Base-by-base conservation (phyloP, 2,329 filamentous ascomycete genomes). In the Tetracladium maxilliforme region DNA sequence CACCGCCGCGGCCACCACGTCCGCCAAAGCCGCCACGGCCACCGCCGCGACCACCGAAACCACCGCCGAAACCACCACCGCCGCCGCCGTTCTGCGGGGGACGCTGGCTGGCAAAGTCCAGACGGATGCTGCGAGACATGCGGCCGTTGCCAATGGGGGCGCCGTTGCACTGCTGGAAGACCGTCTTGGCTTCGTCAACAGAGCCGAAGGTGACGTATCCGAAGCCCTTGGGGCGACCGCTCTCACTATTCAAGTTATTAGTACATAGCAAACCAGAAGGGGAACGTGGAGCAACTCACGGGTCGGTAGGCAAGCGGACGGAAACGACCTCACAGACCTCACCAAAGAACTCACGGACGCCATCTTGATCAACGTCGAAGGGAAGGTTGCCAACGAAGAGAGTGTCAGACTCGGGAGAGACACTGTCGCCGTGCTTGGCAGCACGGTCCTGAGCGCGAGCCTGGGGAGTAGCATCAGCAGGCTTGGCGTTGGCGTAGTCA, bases 311-410 rank as follows among this genome's bases (percentile, higher is more conserved):
- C 14, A 82, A 65, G 46, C 73, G 70, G 42, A 81, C 65, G 36
- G 69, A 68, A 32, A 66, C 58, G 45, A 80, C 64, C 41, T 49
- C 61, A 34, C 73, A 75, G 45, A 70, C 61, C 38, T 64, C 58
- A 33, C 59, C 57, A 53, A 81, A 81, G 33, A 63, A 56, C 45
- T 77, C 67, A 36, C 60, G 59, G 38, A 82, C 55, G 36, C 58
- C 55, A 34, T 74, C 66, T 51, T 78, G 68, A 38, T 66, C 63
- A 41, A 67, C 71, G 36, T 72, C 64, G 52, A 80, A 82, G 19
- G 70, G 65, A 34, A 82, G 50, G 57, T 82, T 82, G 37, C 74
- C 75, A 36, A 79, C 58, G 55, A 77, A 82, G 28, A 82, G 59
- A 16, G 76, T 81, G 42, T 74, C 66, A 44, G 63, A 68, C 34